A percentile compares a stretch with the other conserved stretches of the same genome.
These are phyloP conservation scores for Lactuca saligna DNA, from an alignment of 129 eudicot genomes.

Conservation along the genomic window DNA sequence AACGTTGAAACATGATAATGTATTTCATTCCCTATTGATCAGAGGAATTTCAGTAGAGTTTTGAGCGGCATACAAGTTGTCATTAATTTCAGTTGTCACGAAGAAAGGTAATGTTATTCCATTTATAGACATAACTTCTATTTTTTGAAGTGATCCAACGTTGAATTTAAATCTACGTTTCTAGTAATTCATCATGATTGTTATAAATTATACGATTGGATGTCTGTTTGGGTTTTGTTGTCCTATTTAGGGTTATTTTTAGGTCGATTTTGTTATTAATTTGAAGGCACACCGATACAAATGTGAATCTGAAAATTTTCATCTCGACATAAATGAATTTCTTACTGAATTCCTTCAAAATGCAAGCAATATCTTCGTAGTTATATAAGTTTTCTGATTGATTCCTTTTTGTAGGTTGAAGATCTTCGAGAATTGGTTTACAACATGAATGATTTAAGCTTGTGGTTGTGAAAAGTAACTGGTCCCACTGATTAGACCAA, in stretches of 20 bases:
- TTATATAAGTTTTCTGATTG: neutral
- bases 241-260: slow-evolving; percentile 16
- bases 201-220: neutral
- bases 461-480: slow-evolving; percentile 36
- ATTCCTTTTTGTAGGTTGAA: slow-evolving; percentile 20
- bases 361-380: too few relatives aligned
- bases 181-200: neutral
- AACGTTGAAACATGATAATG: slow-evolving; percentile 2
- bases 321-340: neutral
- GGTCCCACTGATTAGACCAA: slow-evolving; percentile 10
- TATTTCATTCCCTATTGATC: slow-evolving; percentile 4
- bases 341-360: neutral
- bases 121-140: too few relatives aligned
- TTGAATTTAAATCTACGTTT: neutral
- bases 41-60: slow-evolving; percentile 5
- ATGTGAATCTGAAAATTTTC: neutral
- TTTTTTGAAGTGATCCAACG: too few relatives aligned
- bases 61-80: slow-evolving; percentile 10
- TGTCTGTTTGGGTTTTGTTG: neutral
- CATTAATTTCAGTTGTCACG: slow-evolving; percentile 8
- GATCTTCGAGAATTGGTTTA: slow-evolving; percentile 23
- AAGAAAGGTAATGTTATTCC: slow-evolving; percentile 14
- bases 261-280: neutral
- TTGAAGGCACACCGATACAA: neutral
- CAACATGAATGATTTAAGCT: slow-evolving; percentile 39